Evolutionary conservation across 768 basidiomycete species (phyloP).

Genomic region (Suillus subaureus): DNA sequence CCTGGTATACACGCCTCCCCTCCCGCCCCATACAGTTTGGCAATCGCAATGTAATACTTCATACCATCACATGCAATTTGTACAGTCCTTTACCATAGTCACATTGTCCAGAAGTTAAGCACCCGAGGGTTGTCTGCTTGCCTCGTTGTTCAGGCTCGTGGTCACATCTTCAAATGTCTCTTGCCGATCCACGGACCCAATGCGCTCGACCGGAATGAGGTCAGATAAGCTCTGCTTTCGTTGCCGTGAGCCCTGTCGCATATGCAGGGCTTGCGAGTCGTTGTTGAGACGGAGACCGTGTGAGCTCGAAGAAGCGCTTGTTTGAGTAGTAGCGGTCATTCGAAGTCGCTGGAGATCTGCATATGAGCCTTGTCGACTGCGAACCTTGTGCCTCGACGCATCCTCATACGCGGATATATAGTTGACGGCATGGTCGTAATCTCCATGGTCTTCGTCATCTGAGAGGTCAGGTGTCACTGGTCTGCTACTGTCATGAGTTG

Average conservation of each 20-base stretch:
- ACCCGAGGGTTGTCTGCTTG: conserved; percentile 34
- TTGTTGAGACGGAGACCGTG: conserved; percentile 20
- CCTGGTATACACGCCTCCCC: conserved; percentile 19
- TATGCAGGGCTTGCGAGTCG: conserved; percentile 46
- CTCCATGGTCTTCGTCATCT: conserved; percentile 87
- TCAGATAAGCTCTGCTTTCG: conserved; percentile 68
- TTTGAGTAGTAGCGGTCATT: conserved; percentile 29
- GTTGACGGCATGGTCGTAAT: conserved; percentile 87
- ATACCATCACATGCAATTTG: conserved; percentile 22
- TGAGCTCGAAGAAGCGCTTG: conserved; percentile 14
- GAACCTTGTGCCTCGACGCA: conserved; percentile 42
- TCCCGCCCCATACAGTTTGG: conserved; percentile 11
- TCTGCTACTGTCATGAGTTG: conserved; percentile 60
- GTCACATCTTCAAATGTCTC: conserved; percentile 70
- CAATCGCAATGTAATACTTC: conserved; percentile 32
- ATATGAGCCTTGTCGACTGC: conserved; percentile 72
- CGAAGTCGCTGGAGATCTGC: conserved; percentile 80
- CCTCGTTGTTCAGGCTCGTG: conserved; percentile 67
- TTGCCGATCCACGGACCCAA: conserved; percentile 57
- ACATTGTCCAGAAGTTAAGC: conserved; percentile 24
- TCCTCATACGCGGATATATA: conserved; percentile 58
- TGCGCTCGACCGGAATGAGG: conserved; percentile 60
- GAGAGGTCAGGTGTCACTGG: conserved; percentile 73
- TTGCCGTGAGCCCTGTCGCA: conserved; percentile 48
- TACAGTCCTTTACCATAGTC: conserved; percentile 21